Conservation (phyloP, 1,139 yeast species). For the Suhomyces ambrosiae region DNA sequence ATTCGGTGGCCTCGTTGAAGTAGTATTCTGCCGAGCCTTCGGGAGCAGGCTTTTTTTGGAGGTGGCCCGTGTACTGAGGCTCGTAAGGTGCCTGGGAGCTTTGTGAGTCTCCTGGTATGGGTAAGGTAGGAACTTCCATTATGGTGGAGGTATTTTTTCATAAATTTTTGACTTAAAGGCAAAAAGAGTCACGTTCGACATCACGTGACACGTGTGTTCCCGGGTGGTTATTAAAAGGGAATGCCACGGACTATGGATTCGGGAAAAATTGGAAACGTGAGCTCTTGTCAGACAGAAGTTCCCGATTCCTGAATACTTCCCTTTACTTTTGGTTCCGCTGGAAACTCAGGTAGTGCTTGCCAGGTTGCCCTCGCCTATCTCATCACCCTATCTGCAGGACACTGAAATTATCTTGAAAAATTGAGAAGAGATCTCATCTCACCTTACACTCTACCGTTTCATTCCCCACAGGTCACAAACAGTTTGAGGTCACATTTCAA, state of each 20-base stretch:
- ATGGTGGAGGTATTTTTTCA: conserved; percentile 3
- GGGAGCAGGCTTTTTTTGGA: conserved; percentile 44
- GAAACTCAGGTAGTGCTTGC: not conserved
- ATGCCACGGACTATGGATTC: too few relatives aligned
- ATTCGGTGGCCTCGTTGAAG: conserved; percentile 63
- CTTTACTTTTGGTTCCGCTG: not conserved
- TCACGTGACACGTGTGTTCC: too few relatives aligned
- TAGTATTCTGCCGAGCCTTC: conserved; percentile 63
- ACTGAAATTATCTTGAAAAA: conserved; percentile 6
- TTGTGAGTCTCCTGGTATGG: conserved; percentile 57
- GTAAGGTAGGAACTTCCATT: conserved; percentile 59
- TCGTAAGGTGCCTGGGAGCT: conserved; percentile 16
- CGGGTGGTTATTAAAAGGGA: too few relatives aligned
- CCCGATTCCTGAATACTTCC: not conserved
- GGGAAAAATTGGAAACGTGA: not conserved
- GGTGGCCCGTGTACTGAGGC: conserved; percentile 41
- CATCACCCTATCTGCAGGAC: conserved; percentile 10
- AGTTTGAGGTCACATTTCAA: conserved; percentile 9
- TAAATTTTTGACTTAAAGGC: not conserved
- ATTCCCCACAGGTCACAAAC: too few relatives aligned
- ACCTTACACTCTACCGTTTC: conserved; percentile 5
- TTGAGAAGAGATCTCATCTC: conserved; percentile 7
- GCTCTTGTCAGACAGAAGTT: too few relatives aligned
- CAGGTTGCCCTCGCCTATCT: not conserved
- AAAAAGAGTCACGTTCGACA: too few relatives aligned